Base-by-base conservation (phyloP, 306 rosid genomes). In the Urtica urens region DNA sequence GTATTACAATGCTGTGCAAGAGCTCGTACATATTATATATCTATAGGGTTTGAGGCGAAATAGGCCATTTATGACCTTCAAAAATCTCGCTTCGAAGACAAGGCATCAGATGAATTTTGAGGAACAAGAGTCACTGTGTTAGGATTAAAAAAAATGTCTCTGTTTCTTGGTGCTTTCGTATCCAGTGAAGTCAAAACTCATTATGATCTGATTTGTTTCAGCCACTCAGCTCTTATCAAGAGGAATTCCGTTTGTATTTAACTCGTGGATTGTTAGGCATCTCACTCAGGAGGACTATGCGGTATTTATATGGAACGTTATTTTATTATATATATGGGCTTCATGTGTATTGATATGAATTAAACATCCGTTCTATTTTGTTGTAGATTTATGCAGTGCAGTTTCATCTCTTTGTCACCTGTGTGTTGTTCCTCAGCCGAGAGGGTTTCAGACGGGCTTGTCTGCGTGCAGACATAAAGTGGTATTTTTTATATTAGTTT, bases 401-500 rank as follows among this genome's bases (percentile, higher is more conserved):
- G 63, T 88, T 88, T 77, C 93, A 86, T 45, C 84, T 88, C 22
- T 77, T 88, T 57, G 84, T 84, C 58, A 83, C 93, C 16, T 83
- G 97, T 45, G 68, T 88, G 46, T 67, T 88, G 71, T 88, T 88
- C 71, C 93, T 88, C 52, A 88, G 97, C 39, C 86, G 97, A 23
- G 97, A 90, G 80, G 97, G 97, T 46, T 79, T 90, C 65, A 84
- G 92, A 44, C 77, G 95, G 49, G 97, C 95, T 37, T 84, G 95
- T 78, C 40, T 90, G 78, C 74, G 97, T 39, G 65, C 71, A 57
- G 95, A 84, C 66, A 64, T 84, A 59, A 75, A 70, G 57, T 10
- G 85, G 97, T 90, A 54, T 67, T 25, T 55, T 16, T 23, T 31
- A 50, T n/a, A n/a, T n/a, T n/a, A n/a, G 19, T 13, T 23, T 15